Conservation (phyloP, 2,329 filamentous ascomycete genomes). For the Fusarium tuaranense region DNA sequence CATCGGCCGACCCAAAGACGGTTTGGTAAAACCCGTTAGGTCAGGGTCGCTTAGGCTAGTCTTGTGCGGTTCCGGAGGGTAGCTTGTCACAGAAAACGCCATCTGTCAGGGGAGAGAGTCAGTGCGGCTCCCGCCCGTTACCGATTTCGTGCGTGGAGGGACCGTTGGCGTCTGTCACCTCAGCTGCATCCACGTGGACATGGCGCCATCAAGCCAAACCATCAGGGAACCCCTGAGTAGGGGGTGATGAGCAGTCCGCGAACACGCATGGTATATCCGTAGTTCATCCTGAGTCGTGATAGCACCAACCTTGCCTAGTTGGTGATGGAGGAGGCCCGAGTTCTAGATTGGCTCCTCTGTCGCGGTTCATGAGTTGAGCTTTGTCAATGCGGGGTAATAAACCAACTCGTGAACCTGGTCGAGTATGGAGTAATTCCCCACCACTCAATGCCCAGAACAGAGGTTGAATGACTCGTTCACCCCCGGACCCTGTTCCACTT, state of each 20-base stretch:
- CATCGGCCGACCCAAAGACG: constrained; percentile 19
- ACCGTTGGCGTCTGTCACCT: background rate
- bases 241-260: background rate
- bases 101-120: background rate
- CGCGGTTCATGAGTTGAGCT: background rate
- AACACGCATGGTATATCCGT: background rate
- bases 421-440: background rate
- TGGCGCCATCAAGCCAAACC: background rate
- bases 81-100: background rate
- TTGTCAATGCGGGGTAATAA: background rate
- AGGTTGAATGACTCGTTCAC: background rate
- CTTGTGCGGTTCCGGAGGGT: background rate
- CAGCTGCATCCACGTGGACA: background rate
- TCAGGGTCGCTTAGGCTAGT: background rate
- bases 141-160: background rate
- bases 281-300: background rate
- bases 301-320: background rate
- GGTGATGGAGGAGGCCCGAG: background rate
- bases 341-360: background rate
- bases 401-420: background rate
- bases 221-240: background rate
- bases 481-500: background rate
- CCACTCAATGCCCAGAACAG: background rate
- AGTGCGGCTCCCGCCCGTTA: background rate
- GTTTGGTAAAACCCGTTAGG: background rate